A percentile compares a stretch with the other conserved stretches of the same genome.
Evolutionary conservation across 495 filamentous ascomycete genomes (phyloP).

Genomic region (Aspergillus panamensis): DNA sequence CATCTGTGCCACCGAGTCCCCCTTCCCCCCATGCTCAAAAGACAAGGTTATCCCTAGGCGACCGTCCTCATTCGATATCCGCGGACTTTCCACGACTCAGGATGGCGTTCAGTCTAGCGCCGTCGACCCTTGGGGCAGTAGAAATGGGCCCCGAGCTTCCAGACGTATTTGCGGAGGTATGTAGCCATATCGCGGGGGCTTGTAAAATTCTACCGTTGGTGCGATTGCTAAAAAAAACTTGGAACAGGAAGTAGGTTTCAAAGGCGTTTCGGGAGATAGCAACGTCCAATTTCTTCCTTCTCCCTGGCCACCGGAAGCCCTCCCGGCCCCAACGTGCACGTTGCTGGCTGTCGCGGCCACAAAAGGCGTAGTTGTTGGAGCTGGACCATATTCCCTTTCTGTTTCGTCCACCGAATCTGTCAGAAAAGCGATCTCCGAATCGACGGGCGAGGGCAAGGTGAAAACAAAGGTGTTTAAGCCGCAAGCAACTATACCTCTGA

Average conservation of each 20-base stretch:
- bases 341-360: conserved; percentile 79
- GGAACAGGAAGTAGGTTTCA: conserved; percentile 73
- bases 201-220: not conserved
- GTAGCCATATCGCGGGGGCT: conserved; percentile 10
- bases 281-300: conserved; percentile 77
- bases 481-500: conserved; percentile 65
- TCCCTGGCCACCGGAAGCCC: conserved; percentile 67
- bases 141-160: conserved; percentile 45
- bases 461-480: conserved; percentile 71
- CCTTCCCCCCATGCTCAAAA: conserved; percentile 40
- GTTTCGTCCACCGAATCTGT: conserved; percentile 75
- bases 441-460: conserved; percentile 51
- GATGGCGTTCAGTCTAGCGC: conserved; percentile 67
- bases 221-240: conserved; percentile 3
- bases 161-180: conserved; percentile 49
- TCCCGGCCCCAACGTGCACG: conserved; percentile 78
- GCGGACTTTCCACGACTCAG: conserved; percentile 40
- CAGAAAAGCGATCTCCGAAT: conserved; percentile 65
- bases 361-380: conserved; percentile 82
- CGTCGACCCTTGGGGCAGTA: conserved; percentile 29
- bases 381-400: conserved; percentile 72
- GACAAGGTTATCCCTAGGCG: conserved; percentile 33
- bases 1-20: conserved; percentile 29
- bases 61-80: conserved; percentile 39
- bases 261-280: conserved; percentile 70